Base-by-base conservation (phyloP, 164 flowering plant genomes). In the Magnolia officinalis region DNA sequence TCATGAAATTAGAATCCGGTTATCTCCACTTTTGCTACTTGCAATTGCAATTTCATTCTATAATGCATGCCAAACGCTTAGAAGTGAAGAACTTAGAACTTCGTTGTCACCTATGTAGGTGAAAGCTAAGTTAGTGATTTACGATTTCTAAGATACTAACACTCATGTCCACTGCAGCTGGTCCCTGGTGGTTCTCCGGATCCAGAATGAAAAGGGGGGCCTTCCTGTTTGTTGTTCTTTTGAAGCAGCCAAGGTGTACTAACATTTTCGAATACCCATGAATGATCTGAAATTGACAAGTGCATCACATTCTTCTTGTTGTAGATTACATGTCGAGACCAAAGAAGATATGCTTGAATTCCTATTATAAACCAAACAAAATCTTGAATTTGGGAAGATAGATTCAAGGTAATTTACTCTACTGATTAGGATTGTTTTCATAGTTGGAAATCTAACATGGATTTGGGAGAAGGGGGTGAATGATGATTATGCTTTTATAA, bases 121-220 rank as follows among this genome's bases (percentile, higher is more conserved):
- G 45, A 37, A 37, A 37, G 45, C 18, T 55, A 55, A 11, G 61
- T 55, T 55, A 55, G 1, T 14, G 24, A 29, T 16, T 58, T 26
- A n/a, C 23, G 16, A n/a, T 71, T 10, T 16, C 29, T 55, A 18
- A 2, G 20, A 29, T 37, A 20, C 49, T 65, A 14, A 75, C 0
- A 63, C 66, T 50, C 8, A 10, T 16, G 13, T 10, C 31, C 50
- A n/a, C 49, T 88, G 87, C 94, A 90, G 97, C 80, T 90, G 78
- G 97, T 92, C 9, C 94, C 97, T 50, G 97, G 97, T 76, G 97
- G 97, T 73, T 88, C 94, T 0, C 97, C 92, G n/a, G 92, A 91
- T 70, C 70, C 76, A 10, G 72, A 77, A 50, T 72, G 69, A 70
- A 67, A 58, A 19, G 31, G 29, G 5, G 4, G 63, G 26, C 50